These are phyloP conservation scores for Lasiodiplodia citricola DNA, from an alignment of 2,329 filamentous ascomycete genomes.

Conservation along the genomic window DNA sequence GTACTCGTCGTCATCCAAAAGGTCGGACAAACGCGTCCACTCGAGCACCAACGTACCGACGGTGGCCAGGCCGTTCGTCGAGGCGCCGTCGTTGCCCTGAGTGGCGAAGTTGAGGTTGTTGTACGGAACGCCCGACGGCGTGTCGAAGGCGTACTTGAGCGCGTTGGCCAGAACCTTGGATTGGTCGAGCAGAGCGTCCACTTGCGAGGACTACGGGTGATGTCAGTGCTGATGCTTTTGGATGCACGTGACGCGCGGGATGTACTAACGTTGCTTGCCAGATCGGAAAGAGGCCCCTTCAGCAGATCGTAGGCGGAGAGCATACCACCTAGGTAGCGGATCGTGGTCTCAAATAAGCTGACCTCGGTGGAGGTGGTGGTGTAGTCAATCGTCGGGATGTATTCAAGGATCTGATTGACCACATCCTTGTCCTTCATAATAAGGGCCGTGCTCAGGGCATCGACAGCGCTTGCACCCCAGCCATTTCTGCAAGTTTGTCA, in stretches of 20 bases:
- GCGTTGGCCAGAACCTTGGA: slow-evolving; percentile 72
- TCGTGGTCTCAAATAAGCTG: slow-evolving; percentile 88
- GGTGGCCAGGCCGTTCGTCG: slow-evolving; percentile 74
- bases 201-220: slow-evolving; percentile 39
- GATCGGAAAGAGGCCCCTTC: slow-evolving; percentile 64
- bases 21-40: slow-evolving; percentile 80
- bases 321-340: slow-evolving; percentile 83
- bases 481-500: slow-evolving; percentile 64
- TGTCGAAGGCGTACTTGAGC: slow-evolving; percentile 79
- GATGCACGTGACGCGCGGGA: background rate
- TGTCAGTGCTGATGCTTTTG: background rate
- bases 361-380: slow-evolving; percentile 62
- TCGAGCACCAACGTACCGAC: slow-evolving; percentile 81
- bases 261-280: slow-evolving; percentile 51
- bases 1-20: slow-evolving; percentile 72
- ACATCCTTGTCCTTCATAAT: slow-evolving; percentile 74
- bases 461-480: slow-evolving; percentile 84
- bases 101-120: slow-evolving; percentile 69
- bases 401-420: slow-evolving; percentile 72
- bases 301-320: slow-evolving; percentile 78
- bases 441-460: slow-evolving; percentile 79
- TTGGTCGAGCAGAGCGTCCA: slow-evolving; percentile 69
- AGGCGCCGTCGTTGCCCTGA: slow-evolving; percentile 53
- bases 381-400: slow-evolving; percentile 75
- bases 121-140: slow-evolving; percentile 73